Evolutionary conservation across 768 basidiomycete species (phyloP), one percentile per base, ranked within the genome.

Genomic region (Agaricus subrufescens): DNA sequence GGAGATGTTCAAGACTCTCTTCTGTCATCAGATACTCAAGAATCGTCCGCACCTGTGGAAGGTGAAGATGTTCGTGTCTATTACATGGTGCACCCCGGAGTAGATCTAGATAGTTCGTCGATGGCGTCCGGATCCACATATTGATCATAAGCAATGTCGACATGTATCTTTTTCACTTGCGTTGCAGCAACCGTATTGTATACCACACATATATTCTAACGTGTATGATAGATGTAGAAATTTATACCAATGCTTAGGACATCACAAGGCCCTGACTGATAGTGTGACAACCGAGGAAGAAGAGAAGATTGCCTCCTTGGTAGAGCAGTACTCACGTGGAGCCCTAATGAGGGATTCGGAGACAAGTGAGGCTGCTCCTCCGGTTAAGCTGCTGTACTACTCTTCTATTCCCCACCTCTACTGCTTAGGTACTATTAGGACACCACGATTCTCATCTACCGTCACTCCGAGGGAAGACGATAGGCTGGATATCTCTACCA

Each of bases 11-110:
- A 91, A 61, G 88, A 94, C 10, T 87, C 87, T 12, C 71, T 93
- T 52, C 84, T 80, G 39, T 86, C 85, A 3, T 62, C 86, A 45
- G 81, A 81, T 52, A 83, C 76, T 50, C 79, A 75, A 60, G 75
- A 75, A 54, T 78, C 81, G 29, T 78, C 79, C 11, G 68, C 71
- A 48, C 68, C 77, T 9, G 69, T 75, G 57, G 78, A 77, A 9
- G 82, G 77, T 9, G 81, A 81, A 42, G 81, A 85, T 60, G 73
- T 84, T 12, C 85, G 87, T 19, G 80, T 93, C 47, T 87, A 85
- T 68, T 95, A 94, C 66, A 86, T 95, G 84, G 91, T 96, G 3
- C 94, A 94, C 74, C 91, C 91, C 1, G 82, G 85, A 1, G 91
- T 94, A 37, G 91, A 94, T 63, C 81, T 83, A 8, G 89, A 93